Conservation (phyloP, 164 flowering plant genomes). For the Platanus orientalis region DNA sequence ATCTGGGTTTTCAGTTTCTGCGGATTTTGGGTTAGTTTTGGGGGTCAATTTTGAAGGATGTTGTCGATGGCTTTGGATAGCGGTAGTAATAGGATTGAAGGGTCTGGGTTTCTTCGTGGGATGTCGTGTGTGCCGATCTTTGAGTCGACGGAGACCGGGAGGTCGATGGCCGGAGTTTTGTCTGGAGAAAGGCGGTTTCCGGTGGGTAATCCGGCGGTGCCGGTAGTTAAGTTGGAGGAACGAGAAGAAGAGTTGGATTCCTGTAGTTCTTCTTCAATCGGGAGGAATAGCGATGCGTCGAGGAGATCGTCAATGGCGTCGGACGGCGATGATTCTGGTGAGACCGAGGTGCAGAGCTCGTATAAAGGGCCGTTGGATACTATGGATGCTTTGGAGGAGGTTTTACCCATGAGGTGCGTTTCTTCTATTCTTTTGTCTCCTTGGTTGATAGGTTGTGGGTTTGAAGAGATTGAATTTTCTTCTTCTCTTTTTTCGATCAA, state of each 20-base stretch:
- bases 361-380: slow-evolving; percentile 59
- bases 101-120: slow-evolving; percentile 24
- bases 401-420: slow-evolving; percentile 57
- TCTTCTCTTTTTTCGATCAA: too few relatives aligned
- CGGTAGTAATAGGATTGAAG: slow-evolving; percentile 18
- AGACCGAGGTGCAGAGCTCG: slow-evolving; percentile 66
- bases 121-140: slow-evolving; percentile 19
- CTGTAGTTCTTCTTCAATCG: slow-evolving; percentile 55
- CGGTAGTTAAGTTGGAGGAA: not conserved
- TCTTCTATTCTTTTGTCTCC: too few relatives aligned
- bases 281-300: slow-evolving; percentile 46
- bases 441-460: too few relatives aligned
- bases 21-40: not conserved
- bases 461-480: too few relatives aligned
- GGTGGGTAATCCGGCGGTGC: not conserved
- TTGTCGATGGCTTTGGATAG: slow-evolving; percentile 35
- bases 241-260: slow-evolving; percentile 18
- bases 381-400: slow-evolving; percentile 63
- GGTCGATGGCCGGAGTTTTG: not conserved
- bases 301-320: slow-evolving; percentile 19
- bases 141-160: slow-evolving; percentile 21
- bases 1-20: not conserved
- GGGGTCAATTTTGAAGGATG: slow-evolving; percentile 16
- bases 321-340: slow-evolving; percentile 32
- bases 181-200: slow-evolving; percentile 5